Evolutionary conservation across 208 protist genomes (phyloP), one percentile per base, ranked within the genome.

Genomic region (Jaenimonas drosophilae): DNA sequence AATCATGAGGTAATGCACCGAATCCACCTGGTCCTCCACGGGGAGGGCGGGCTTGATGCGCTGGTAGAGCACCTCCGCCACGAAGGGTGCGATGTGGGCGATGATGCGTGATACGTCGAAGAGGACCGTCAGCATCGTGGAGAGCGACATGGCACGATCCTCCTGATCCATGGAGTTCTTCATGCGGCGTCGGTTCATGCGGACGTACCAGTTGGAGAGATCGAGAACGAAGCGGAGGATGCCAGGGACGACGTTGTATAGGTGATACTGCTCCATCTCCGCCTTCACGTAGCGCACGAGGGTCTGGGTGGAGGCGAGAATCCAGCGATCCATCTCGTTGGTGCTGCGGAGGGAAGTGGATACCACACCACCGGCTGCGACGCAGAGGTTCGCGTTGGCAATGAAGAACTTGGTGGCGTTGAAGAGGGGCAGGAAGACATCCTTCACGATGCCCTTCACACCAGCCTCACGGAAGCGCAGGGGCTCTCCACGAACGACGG

Each of bases 181-280:
- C 69, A 99, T 87, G 41, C 97, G 83, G 28, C 84, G 78, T 19
- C 96, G 89, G 72, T 99, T 99, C 62, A 98, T 91, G 46, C 97
- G 88, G 16, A 99, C 91, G 54, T 99, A 99, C 97, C 98, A 99
- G 70, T 99, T 99, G 11, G 98, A 99, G 12, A 99, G 78, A 49
- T 99, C 62, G 5, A 98, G 80, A 37, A 99, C 90, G 64, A 99
- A 99, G 23, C 70, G 63, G 30, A 99, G 59, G 11, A 99, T 78
- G 31, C 83, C 78, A 6, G 98, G 97, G 9, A 99, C 84, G 34
- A 99, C 98, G 40, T 97, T 99, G 82, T 99, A 99, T 4, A 99
- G 80, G 47, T 93, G 88, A 66, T 99, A 99, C 16, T 70, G 47
- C 24, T 73, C 60, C 97, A 99, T 99, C 67, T 99, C 97, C 48